Evolutionary conservation across 1,284 basidiomycete species (phyloP), one percentile per base, ranked within the genome.

Genomic region (Naganishia sp.): DNA sequence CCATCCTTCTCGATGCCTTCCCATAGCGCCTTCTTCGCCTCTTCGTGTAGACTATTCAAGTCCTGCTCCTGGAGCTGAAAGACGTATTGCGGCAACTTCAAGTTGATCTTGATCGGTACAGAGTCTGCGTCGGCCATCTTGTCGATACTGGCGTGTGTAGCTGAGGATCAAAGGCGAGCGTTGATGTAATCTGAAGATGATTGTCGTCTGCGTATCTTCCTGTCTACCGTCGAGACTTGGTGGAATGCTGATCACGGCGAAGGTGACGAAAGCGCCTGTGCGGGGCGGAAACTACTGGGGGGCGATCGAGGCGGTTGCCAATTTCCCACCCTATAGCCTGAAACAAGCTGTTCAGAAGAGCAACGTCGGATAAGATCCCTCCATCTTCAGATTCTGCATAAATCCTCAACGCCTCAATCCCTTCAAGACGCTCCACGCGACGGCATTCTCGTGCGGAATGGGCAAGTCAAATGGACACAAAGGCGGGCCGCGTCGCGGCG

Each of bases 1-100:
- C 90, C 86, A 81, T 98, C 93, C n/a, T 86, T 84, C 74, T 90
- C 85, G 74, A 97, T 88, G 21, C 88, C 90, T 50, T 86, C 85
- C 67, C 93, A 81, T 45, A 97, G 82, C 3, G 85, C 82, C 21
- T 82, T 82, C 54, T 85, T 83, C 10, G 92, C 88, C 67, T 86
- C 81, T 16, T 87, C 84, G 72, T 91, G 90, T 6, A 89, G 82
- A 56, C 85, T 81, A 0, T 81, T 77, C 44, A 93, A 82, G 2
- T 83, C 81, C 0, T 86, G 82, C 28, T 86, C 86, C 9, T 86
- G 85, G 6, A 95, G 83, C 28, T 86, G 84, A 74, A 90, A 94
- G 31, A 89, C 82, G 73, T 88, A 85, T 74, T 93, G 89, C 1
- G 91, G 84, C 25, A 94, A 84, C 23, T 84, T 81, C 65, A 94